phyloP scores from a whole-genome alignment of 2,329 filamentous ascomycete species.

The Sporothrix pseudoabietina region DNA sequence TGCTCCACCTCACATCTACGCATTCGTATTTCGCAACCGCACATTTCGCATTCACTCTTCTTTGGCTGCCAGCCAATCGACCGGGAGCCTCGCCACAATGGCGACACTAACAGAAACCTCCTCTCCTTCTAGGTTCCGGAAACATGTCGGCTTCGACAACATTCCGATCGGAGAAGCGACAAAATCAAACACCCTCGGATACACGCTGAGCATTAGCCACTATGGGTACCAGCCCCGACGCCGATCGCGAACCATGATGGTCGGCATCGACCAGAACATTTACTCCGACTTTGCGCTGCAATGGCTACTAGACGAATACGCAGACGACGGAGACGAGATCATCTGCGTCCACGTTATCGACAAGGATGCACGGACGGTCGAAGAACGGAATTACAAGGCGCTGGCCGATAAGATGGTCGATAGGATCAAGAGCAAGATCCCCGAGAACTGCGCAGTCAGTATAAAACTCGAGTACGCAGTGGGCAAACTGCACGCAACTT shows the following conservation, averaged over 20 bases:
- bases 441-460: constrained; percentile 77
- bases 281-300: constrained; percentile 92
- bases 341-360: constrained; percentile 88
- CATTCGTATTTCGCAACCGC: background rate
- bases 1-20: constrained; percentile 8
- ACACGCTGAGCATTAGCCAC: constrained; percentile 84
- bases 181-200: constrained; percentile 63
- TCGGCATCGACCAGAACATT: constrained; percentile 85
- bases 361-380: constrained; percentile 70
- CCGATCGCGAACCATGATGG: constrained; percentile 84
- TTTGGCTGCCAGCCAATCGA: background rate
- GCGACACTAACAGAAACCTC: constrained; percentile 48
- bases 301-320: constrained; percentile 88
- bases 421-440: constrained; percentile 76
- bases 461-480: constrained; percentile 84
- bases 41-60: background rate
- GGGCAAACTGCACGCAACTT: constrained; percentile 86
- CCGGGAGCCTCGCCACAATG: constrained; percentile 39
- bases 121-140: constrained; percentile 54
- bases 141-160: constrained; percentile 64
- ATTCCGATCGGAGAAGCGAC: constrained; percentile 60
- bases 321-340: constrained; percentile 91
- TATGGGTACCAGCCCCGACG: constrained; percentile 80
- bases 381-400: constrained; percentile 70
- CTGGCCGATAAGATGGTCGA: constrained; percentile 76